A percentile compares a stretch with the other conserved stretches of the same genome.
Conservation (phyloP, 2,329 filamentous ascomycete species). For the Sporothrix brunneoviolacea region DNA sequence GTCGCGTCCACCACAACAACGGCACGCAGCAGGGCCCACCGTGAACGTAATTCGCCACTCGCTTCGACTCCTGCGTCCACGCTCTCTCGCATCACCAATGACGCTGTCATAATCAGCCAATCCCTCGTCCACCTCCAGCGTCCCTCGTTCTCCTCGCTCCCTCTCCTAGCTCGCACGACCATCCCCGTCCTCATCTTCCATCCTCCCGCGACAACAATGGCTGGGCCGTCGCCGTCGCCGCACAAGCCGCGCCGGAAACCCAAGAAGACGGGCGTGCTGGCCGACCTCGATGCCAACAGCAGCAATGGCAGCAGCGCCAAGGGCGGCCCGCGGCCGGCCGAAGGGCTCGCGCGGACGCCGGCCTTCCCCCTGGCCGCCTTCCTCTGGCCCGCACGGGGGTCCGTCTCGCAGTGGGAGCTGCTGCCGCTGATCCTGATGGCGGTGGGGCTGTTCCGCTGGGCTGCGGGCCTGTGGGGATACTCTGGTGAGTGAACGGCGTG, state of each 20-base stretch:
- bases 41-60: no score
- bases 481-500: slow-evolving; percentile 55
- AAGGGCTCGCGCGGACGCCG: slow-evolving; percentile 51
- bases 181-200: not conserved
- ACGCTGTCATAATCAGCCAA: not conserved
- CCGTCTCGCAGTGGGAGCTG: slow-evolving; percentile 84
- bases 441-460: slow-evolving; percentile 89
- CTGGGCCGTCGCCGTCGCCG: slow-evolving; percentile 42
- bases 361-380: slow-evolving; percentile 91
- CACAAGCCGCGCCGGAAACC: slow-evolving; percentile 55
- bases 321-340: slow-evolving; percentile 19
- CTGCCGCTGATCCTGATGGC: slow-evolving; percentile 83
- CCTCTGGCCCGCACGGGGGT: slow-evolving; percentile 81
- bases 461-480: slow-evolving; percentile 87
- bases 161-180: not conserved
- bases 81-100: no score
- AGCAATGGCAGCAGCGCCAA: not conserved
- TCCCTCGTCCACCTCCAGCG: no score
- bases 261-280: slow-evolving; percentile 34
- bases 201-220: slow-evolving; percentile 36
- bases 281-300: slow-evolving; percentile 5
- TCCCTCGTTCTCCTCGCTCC: not conserved
- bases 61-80: no score
- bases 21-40: no score
- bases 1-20: no score